Percentiles rank a stretch among this genome's conserved stretches.
phyloP scores from a whole-genome alignment of 2,329 filamentous ascomycete species.

The Curvularia eragrostidis region DNA sequence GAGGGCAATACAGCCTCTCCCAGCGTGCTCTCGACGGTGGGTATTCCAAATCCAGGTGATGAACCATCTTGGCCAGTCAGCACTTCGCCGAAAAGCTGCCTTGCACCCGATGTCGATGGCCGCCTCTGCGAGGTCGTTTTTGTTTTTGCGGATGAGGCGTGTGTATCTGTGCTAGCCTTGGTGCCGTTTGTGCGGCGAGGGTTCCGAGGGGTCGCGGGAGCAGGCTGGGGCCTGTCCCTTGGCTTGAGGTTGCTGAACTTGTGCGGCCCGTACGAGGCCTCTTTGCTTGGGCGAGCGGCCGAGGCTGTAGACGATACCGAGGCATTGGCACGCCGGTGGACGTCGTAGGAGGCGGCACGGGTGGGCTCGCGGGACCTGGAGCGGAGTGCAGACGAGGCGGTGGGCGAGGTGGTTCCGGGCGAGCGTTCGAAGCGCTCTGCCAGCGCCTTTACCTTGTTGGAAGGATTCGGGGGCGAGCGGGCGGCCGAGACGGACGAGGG shows the following conservation, averaged over 20 bases:
- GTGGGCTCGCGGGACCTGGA: conserved; percentile 31
- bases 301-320: conserved; percentile 39
- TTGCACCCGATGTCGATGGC: conserved; percentile 29
- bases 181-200: conserved; percentile 36
- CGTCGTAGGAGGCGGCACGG: conserved; percentile 22
- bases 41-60: conserved; percentile 46
- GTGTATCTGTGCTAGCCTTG: conserved; percentile 35
- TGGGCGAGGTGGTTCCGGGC: conserved; percentile 32
- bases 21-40: conserved; percentile 29
- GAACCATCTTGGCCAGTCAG: conserved; percentile 40
- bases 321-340: conserved; percentile 21
- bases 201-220: conserved; percentile 37
- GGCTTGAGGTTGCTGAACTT: conserved; percentile 48
- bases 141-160: conserved; percentile 33
- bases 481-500: conserved; percentile 36
- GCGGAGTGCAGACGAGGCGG: conserved; percentile 28
- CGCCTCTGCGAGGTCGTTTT: conserved; percentile 35
- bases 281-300: conserved; percentile 37
- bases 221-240: conserved; percentile 45
- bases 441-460: conserved; percentile 47
- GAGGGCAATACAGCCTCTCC: conserved; percentile 19
- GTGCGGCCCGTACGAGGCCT: conserved; percentile 43
- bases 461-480: conserved; percentile 28
- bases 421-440: conserved; percentile 48
- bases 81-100: conserved; percentile 49